These are phyloP conservation scores for Sordariomycetes sp. DNA, from an alignment of 2,329 filamentous ascomycete genomes.

Conservation along the genomic window DNA sequence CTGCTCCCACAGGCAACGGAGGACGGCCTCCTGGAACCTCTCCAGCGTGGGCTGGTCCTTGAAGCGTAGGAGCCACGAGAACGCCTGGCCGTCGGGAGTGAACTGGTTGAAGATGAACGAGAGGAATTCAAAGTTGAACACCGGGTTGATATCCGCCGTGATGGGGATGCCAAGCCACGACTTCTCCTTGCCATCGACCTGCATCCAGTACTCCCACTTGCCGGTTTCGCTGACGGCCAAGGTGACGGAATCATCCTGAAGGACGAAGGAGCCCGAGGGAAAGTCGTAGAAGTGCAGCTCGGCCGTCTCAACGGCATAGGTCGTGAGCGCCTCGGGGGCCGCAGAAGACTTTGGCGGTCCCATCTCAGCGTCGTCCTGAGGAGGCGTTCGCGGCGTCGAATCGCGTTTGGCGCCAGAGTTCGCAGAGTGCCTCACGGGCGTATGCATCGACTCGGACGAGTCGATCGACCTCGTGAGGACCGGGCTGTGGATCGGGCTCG, in stretches of 20 bases:
- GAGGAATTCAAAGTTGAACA: slow-evolving; percentile 98
- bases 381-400: slow-evolving; percentile 12
- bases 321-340: slow-evolving; percentile 59
- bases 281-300: slow-evolving; percentile 95
- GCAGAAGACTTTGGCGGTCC: not conserved
- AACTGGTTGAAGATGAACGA: slow-evolving; percentile 99
- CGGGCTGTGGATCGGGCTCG: slow-evolving; percentile 52
- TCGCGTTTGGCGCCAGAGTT: slow-evolving; percentile 37
- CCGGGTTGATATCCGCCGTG: slow-evolving; percentile 85
- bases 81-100: slow-evolving; percentile 74
- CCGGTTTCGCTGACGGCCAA: slow-evolving; percentile 80
- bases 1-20: slow-evolving; percentile 95
- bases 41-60: slow-evolving; percentile 73
- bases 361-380: not conserved
- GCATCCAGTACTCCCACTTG: slow-evolving; percentile 91
- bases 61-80: slow-evolving; percentile 92
- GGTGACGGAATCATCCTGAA: slow-evolving; percentile 64
- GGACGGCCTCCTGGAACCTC: slow-evolving; percentile 83
- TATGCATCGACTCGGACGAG: slow-evolving; percentile 46
- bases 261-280: slow-evolving; percentile 69
- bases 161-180: slow-evolving; percentile 84
- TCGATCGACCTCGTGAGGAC: slow-evolving; percentile 42
- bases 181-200: slow-evolving; percentile 64
- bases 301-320: slow-evolving; percentile 63
- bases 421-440: slow-evolving; percentile 27